Percentiles rank a stretch among this genome's conserved stretches.
Conservation (phyloP, 306 rosid species). For the Hippophae rhamnoides region DNA sequence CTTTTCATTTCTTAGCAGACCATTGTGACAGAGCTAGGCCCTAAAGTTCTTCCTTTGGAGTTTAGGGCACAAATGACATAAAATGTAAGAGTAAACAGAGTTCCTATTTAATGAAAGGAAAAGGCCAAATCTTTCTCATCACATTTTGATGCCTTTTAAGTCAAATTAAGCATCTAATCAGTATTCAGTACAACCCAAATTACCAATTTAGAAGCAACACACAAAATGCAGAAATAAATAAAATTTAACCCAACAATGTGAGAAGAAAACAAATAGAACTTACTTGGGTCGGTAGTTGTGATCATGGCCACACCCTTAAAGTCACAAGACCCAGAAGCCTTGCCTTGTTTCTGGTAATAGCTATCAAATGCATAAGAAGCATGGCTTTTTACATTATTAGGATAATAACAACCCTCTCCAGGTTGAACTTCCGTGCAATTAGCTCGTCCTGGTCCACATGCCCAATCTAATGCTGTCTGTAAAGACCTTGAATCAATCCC, state of each 20-base stretch:
- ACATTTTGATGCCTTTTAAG: no score
- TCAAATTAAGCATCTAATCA: neutral
- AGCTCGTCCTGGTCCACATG: conserved; percentile 66
- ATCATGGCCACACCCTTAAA: conserved; percentile 73
- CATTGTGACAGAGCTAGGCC: conserved; percentile 29
- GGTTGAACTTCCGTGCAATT: conserved; percentile 82
- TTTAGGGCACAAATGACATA: no score
- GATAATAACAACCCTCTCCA: conserved; percentile 62
- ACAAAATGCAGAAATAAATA: conserved; percentile 1
- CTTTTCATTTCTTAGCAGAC: conserved; percentile 13
- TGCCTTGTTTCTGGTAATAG: conserved; percentile 62
- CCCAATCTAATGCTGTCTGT: conserved; percentile 91
- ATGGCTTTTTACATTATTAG: conserved; percentile 71
- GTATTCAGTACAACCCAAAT: neutral
- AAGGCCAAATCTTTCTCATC: neutral
- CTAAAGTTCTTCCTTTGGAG: conserved; percentile 2
- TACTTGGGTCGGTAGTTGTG: conserved; percentile 82
- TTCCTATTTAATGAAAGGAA: no score
- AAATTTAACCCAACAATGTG: neutral
- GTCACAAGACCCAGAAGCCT: conserved; percentile 60
- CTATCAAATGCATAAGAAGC: conserved; percentile 87
- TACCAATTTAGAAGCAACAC: neutral
- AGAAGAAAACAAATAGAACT: conserved; percentile 17
- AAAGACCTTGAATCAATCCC: conserved; percentile 48
- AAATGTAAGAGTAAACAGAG: no score